phyloP scores from a whole-genome alignment of 768 basidiomycete species.

The Scleroderma citrinum region DNA sequence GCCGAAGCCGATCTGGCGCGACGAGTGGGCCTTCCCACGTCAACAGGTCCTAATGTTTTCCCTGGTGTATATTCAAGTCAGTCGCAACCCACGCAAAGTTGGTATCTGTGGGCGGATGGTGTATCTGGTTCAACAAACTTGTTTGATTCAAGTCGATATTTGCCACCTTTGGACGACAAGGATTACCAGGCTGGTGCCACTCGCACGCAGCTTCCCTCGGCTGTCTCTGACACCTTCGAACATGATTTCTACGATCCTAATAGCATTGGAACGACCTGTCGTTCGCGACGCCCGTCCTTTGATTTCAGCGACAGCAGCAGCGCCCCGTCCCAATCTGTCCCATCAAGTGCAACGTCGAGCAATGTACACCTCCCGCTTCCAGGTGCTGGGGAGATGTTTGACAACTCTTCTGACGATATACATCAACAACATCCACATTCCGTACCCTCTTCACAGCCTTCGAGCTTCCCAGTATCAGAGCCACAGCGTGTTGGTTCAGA shows the following conservation, averaged over 20 bases:
- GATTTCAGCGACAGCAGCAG: slow-evolving; percentile 42
- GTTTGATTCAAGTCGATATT: slow-evolving; percentile 8
- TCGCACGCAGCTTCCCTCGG: slow-evolving; percentile 14
- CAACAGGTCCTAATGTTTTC: slow-evolving; percentile 5
- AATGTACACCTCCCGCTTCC: slow-evolving; percentile 44
- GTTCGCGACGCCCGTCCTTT: slow-evolving; percentile 29
- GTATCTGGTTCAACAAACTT: background rate
- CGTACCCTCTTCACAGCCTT: slow-evolving; percentile 9
- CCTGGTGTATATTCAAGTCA: slow-evolving; percentile 14
- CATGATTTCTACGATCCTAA: slow-evolving; percentile 15
- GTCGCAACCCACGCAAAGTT: slow-evolving; percentile 7
- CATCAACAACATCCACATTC: slow-evolving; percentile 15
- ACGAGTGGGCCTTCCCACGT: slow-evolving; percentile 21
- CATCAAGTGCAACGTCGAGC: slow-evolving; percentile 52
- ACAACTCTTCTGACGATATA: slow-evolving; percentile 24
- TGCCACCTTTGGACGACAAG: slow-evolving; percentile 24
- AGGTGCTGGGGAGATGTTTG: slow-evolving; percentile 20
- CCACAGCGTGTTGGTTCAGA: slow-evolving; percentile 19
- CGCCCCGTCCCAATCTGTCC: slow-evolving; percentile 38
- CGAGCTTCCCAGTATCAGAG: slow-evolving; percentile 7
- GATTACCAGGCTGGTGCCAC: slow-evolving; percentile 15
- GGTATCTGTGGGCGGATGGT: slow-evolving; percentile 26
- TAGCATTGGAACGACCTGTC: slow-evolving; percentile 21
- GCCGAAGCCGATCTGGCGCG: slow-evolving; percentile 40
- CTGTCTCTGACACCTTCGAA: slow-evolving; percentile 18